These are phyloP conservation scores for Euphorbia tirucalli DNA, from an alignment of 345 rosid species.

Conservation along the genomic window DNA sequence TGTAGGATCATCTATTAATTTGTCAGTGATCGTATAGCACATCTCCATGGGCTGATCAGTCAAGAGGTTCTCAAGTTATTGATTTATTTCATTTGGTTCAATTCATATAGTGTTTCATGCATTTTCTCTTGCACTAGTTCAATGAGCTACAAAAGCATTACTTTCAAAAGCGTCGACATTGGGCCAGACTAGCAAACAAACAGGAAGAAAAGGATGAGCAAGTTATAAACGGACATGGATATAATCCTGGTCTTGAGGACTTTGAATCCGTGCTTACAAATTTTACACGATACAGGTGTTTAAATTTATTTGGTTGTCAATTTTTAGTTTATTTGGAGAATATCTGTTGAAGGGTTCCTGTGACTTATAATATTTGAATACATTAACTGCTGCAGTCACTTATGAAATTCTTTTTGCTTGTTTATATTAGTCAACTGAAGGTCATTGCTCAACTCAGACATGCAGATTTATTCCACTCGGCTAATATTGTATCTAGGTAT, in stretches of 20 bases:
- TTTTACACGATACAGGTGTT: slow-evolving; percentile 81
- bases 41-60: too few relatives aligned
- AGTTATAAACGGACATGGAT: slow-evolving; percentile 62
- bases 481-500: slow-evolving; percentile 96
- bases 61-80: too few relatives aligned
- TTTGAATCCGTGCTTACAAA: slow-evolving; percentile 75
- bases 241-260: slow-evolving; percentile 76
- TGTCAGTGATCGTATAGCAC: too few relatives aligned
- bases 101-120: too few relatives aligned
- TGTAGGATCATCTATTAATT: too few relatives aligned
- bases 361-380: too few relatives aligned
- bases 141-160: slow-evolving; percentile 82
- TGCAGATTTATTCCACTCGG: slow-evolving; percentile 94
- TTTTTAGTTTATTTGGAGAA: background rate
- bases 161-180: slow-evolving; percentile 78
- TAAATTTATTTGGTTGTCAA: slow-evolving; percentile 7
- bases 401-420: too few relatives aligned
- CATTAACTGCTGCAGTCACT: too few relatives aligned
- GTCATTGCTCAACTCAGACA: slow-evolving; percentile 95
- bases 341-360: too few relatives aligned
- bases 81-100: too few relatives aligned
- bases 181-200: slow-evolving; percentile 48
- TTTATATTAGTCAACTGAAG: slow-evolving; percentile 64
- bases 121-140: too few relatives aligned
- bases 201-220: slow-evolving; percentile 51